A percentile compares a stretch with the other conserved stretches of the same genome.
Conservation (phyloP, 2,329 filamentous ascomycete genomes). For the Diplodia sapinea region DNA sequence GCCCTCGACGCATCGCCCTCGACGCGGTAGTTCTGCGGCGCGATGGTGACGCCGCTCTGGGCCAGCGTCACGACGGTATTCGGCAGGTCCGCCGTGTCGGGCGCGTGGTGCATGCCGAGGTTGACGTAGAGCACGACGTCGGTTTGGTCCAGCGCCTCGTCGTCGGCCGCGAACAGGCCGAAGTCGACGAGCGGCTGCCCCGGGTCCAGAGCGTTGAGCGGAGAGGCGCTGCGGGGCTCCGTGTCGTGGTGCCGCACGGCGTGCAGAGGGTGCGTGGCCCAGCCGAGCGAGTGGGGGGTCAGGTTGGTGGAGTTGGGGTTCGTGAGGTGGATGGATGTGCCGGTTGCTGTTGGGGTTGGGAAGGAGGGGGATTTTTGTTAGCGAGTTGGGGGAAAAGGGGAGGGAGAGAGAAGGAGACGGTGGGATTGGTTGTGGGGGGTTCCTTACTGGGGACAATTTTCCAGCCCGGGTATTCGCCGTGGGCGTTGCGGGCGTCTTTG, state of each 20-base stretch:
- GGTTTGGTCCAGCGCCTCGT: conserved; percentile 51
- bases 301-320: conserved; percentile 57
- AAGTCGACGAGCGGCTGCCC: conserved; percentile 60
- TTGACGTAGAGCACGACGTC: conserved; percentile 58
- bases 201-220: conserved; percentile 54
- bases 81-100: conserved; percentile 51
- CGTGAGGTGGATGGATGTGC: conserved; percentile 49
- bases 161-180: conserved; percentile 54
- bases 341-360: background rate
- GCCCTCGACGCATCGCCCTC: conserved; percentile 44
- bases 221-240: conserved; percentile 55
- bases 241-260: conserved; percentile 60
- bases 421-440: background rate
- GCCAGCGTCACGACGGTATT: conserved; percentile 60
- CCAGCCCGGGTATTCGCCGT: conserved; percentile 61
- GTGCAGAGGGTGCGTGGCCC: conserved; percentile 59
- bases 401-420: conserved; percentile 46
- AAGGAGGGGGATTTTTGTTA: background rate
- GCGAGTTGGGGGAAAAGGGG: conserved; percentile 31
- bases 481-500: conserved; percentile 54
- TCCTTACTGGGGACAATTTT: background rate
- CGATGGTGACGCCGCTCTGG: conserved; percentile 52
- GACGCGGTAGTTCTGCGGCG: conserved; percentile 52
- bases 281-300: conserved; percentile 52
- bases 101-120: conserved; percentile 59